A percentile compares a stretch with the other conserved stretches of the same genome.
Conservation (phyloP, 352 stramenopile species). For the Bremia lactucae region DNA sequence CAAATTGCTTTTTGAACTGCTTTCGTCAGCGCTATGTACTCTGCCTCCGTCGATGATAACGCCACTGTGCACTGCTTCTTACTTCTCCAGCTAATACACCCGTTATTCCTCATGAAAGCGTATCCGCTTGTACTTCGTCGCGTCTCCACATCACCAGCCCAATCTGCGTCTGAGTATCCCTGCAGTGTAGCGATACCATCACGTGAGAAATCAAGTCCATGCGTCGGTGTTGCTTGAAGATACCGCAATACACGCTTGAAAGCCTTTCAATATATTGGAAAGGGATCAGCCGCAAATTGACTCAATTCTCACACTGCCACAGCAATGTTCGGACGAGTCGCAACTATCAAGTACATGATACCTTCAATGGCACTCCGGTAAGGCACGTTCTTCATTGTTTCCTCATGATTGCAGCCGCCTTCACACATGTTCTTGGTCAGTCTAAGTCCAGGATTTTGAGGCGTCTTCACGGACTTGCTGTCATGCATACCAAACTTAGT, state of each 20-base stretch:
- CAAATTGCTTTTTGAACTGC: not conserved
- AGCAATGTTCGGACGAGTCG: constrained; percentile 22
- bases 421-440: not conserved
- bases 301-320: constrained; percentile 18
- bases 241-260: no score
- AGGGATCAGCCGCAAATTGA: no score
- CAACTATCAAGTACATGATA: constrained; percentile 28
- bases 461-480: not conserved
- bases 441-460: no score
- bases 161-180: not conserved
- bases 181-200: not conserved
- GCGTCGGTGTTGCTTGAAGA: no score
- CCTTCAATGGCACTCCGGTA: constrained; percentile 22
- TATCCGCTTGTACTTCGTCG: not conserved
- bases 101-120: constrained; percentile 1
- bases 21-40: not conserved
- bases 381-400: constrained; percentile 5
- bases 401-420: constrained; percentile 6
- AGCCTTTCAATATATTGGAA: no score
- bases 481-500: not conserved
- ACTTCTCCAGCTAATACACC: constrained; percentile 3
- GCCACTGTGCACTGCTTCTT: constrained; percentile 5
- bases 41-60: not conserved
- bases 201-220: not conserved
- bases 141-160: not conserved